Conservation (phyloP, 1,284 basidiomycete genomes). For the Cutaneotrichosporon cavernicola region DNA sequence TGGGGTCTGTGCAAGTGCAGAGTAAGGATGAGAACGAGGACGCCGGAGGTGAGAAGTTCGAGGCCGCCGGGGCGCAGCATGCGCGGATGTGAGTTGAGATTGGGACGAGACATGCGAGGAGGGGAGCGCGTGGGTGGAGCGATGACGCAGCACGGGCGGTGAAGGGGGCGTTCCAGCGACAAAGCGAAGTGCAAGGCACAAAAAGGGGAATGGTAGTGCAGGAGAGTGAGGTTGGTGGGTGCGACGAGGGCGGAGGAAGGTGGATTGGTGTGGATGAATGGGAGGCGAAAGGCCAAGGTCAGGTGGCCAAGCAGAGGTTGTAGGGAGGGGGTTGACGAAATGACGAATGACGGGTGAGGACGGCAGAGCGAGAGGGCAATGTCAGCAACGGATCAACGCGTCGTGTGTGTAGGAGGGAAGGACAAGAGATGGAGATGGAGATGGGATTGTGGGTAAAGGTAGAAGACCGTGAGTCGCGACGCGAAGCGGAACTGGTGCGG, state of each 20-base stretch:
- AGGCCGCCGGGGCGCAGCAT: neutral
- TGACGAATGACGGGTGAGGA: neutral
- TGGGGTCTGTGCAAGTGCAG: slow-evolving; percentile 1
- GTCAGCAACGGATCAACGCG: slow-evolving; percentile 6
- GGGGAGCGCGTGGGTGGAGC: neutral
- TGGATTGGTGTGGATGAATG: neutral
- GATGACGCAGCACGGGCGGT: slow-evolving; percentile 5
- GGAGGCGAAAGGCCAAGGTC: neutral
- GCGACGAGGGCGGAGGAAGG: neutral
- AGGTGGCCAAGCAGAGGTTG: slow-evolving; percentile 5
- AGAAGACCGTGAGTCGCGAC: neutral
- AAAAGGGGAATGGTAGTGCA: neutral
- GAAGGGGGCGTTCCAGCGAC: neutral
- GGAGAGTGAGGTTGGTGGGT: neutral
- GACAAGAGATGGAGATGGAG: neutral
- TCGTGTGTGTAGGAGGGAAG: neutral
- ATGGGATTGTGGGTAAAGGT: neutral
- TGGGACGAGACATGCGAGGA: neutral
- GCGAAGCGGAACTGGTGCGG: neutral
- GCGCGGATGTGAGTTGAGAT: neutral
- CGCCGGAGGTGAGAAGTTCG: neutral
- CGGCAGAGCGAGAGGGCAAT: neutral
- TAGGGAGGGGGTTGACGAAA: neutral
- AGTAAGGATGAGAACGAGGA: slow-evolving; percentile 1
- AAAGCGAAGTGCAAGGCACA: neutral